phyloP scores from a whole-genome alignment of 176 grass and related monocot genomes.

The Aegilops tauschii region DNA sequence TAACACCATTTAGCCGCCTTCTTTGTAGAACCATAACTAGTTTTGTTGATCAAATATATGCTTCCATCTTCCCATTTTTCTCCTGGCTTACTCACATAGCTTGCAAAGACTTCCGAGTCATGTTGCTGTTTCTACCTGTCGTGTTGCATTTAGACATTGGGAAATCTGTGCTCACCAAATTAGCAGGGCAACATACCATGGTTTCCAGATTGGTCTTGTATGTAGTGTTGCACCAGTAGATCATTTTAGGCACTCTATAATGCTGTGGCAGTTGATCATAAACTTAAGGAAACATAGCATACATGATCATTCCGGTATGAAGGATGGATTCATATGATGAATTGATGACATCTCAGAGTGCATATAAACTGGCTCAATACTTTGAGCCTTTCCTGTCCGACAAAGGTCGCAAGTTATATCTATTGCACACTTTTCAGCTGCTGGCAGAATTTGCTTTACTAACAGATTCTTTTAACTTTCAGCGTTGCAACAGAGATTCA shows the following conservation, averaged over 20 bases:
- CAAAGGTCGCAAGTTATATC: neutral
- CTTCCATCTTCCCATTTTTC: neutral
- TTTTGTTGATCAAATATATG: neutral
- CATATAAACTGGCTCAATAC: neutral
- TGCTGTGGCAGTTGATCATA: too few relatives aligned
- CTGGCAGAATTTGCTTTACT: neutral
- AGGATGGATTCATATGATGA: neutral
- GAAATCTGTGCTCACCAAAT: too few relatives aligned
- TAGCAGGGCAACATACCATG: neutral
- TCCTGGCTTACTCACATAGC: neutral
- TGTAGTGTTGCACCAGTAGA: neutral
- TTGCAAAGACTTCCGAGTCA: neutral
- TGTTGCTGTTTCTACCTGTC: neutral
- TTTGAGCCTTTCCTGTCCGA: too few relatives aligned
- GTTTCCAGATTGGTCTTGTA: neutral
- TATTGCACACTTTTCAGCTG: neutral
- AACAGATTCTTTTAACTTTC: slow-evolving; percentile 29
- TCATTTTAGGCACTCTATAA: too few relatives aligned
- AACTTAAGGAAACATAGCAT: neutral
- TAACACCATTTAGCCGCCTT: neutral
- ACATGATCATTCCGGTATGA: neutral
- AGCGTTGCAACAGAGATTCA: slow-evolving; percentile 69
- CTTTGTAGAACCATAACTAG: neutral
- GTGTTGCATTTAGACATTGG: too few relatives aligned
- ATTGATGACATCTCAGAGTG: neutral